Conservation (phyloP, 257 asterid species). For the Eustoma russellianum region DNA sequence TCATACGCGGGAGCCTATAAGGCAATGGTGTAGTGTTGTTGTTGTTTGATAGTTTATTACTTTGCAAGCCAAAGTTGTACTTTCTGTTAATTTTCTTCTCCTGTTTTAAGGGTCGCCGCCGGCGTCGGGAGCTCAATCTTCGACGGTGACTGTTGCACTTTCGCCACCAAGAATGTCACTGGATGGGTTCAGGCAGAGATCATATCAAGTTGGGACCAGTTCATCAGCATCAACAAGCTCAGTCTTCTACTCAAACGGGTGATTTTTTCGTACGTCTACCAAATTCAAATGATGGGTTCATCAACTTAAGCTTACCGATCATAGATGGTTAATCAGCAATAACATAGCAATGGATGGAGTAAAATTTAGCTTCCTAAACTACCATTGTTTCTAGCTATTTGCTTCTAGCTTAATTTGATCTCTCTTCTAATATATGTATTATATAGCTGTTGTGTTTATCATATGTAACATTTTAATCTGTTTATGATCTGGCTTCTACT, state of each 20-base stretch:
- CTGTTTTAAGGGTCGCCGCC: slow-evolving; percentile 58
- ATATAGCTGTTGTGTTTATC: slow-evolving; percentile 3
- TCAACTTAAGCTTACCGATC: slow-evolving; percentile 1
- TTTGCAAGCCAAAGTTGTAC: not conserved
- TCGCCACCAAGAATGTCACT: slow-evolving; percentile 78
- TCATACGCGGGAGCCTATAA: no score
- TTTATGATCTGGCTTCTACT: not conserved
- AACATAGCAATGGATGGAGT: slow-evolving; percentile 10
- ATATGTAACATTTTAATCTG: slow-evolving; percentile 2
- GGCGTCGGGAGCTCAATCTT: slow-evolving; percentile 64
- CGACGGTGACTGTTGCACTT: slow-evolving; percentile 61
- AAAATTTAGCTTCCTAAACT: not conserved
- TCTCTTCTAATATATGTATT: not conserved
- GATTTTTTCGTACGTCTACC: not conserved
- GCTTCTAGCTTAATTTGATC: no score
- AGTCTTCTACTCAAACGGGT: slow-evolving; percentile 37
- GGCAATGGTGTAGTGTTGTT: no score
- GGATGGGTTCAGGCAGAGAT: slow-evolving; percentile 56
- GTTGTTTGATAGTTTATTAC: no score
- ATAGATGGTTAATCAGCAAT: slow-evolving; percentile 3
- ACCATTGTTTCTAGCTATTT: no score
- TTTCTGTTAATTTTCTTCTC: no score
- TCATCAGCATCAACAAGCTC: slow-evolving; percentile 45
- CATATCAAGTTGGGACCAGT: slow-evolving; percentile 28
- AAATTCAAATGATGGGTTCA: not conserved